These are phyloP conservation scores for Ophidiomyces ophidiicola DNA, from an alignment of 2,329 filamentous ascomycete species.

Conservation along the genomic window DNA sequence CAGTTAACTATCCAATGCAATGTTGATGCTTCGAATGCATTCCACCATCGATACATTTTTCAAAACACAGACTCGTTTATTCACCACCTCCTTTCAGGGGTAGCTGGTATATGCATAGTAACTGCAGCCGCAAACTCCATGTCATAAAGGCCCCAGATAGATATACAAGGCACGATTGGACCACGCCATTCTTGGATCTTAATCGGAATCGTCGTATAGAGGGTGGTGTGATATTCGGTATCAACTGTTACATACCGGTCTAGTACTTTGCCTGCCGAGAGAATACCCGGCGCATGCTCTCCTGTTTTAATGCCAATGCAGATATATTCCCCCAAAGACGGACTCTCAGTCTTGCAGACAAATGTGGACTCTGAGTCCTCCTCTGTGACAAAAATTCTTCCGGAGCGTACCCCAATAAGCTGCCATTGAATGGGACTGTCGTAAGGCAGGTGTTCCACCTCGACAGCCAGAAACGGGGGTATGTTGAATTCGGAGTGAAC, in stretches of 20 bases:
- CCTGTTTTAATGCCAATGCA: conserved; percentile 23
- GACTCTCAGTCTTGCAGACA: conserved; percentile 19
- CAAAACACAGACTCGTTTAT: no score
- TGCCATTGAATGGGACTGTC: conserved; percentile 74
- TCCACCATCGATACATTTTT: no score
- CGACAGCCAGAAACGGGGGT: conserved; percentile 61
- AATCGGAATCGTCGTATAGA: conserved; percentile 27
- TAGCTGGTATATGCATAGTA: conserved; percentile 21
- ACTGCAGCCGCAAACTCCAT: conserved; percentile 26
- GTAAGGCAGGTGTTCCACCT: conserved; percentile 66
- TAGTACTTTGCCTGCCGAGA: no score
- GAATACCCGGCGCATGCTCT: conserved; percentile 9
- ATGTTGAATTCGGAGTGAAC: conserved; percentile 22
- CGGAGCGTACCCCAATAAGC: conserved; percentile 46
- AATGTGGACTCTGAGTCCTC: conserved; percentile 16
- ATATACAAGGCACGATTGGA: conserved; percentile 33
- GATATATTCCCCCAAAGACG: conserved; percentile 17
- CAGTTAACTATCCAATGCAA: no score
- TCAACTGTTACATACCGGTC: not conserved
- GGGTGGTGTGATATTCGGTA: conserved; percentile 20
- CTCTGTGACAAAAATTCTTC: conserved; percentile 19
- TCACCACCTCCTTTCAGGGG: no score
- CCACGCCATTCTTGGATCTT: conserved; percentile 19
- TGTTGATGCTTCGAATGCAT: no score
- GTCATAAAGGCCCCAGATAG: conserved; percentile 30